Evolutionary conservation across 2,329 filamentous ascomycete species (phyloP).

Genomic region (Fusarium keratoplasticum): DNA sequence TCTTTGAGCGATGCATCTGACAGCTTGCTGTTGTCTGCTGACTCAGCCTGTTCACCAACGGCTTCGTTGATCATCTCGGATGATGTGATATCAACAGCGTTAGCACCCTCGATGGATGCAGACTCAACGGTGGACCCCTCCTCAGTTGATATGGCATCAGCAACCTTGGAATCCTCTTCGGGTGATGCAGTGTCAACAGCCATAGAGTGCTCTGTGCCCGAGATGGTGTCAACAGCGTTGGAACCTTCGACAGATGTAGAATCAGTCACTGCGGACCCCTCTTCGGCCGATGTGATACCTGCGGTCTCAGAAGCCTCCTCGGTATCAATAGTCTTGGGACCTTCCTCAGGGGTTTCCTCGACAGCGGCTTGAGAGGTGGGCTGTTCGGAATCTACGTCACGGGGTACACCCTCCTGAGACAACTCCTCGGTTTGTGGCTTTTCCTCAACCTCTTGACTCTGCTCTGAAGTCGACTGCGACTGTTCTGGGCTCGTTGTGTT

Average conservation of each 20-base stretch:
- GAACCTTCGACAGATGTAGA: not conserved
- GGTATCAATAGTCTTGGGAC: not conserved
- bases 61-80: not conserved
- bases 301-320: not conserved
- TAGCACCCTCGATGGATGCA: not conserved
- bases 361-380: not conserved
- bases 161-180: not conserved
- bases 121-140: not conserved
- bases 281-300: not conserved
- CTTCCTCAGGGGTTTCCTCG: not conserved
- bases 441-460: not conserved
- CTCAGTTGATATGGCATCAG: not conserved
- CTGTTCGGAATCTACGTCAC: not conserved
- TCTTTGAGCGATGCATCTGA: slow-evolving; percentile 54
- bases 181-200: not conserved
- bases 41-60: not conserved
- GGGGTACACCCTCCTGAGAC: not conserved
- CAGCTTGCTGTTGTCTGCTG: not conserved
- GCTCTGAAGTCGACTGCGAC: not conserved
- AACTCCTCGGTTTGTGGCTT: not conserved
- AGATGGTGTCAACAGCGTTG: not conserved
- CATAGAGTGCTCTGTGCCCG: not conserved
- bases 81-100: not conserved
- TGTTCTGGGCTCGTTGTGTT: not conserved
- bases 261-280: not conserved